Conservation (phyloP, 495 filamentous ascomycete species). For the Talaromyces borbonicus region DNA sequence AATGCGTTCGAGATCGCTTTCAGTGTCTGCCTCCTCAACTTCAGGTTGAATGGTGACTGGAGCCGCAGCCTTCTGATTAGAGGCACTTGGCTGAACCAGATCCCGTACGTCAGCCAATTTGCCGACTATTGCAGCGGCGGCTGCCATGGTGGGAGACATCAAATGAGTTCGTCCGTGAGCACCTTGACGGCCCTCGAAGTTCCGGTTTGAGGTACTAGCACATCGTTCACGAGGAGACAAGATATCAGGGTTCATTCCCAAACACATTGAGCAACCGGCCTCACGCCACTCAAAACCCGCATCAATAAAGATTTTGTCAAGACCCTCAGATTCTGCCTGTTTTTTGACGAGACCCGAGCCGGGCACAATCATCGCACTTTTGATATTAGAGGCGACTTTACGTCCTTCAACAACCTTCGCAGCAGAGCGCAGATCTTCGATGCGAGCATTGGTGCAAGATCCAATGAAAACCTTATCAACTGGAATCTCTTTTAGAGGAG, state of each 20-base stretch:
- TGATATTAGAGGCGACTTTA: slow-evolving; percentile 78
- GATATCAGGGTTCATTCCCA: slow-evolving; percentile 99
- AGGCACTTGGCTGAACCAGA: slow-evolving; percentile 49
- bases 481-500: slow-evolving; percentile 77
- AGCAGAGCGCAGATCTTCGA: slow-evolving; percentile 89
- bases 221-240: slow-evolving; percentile 89
- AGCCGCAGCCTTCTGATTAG: slow-evolving; percentile 48
- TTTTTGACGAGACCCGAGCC: slow-evolving; percentile 92
- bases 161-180: slow-evolving; percentile 88
- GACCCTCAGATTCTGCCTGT: slow-evolving; percentile 83
- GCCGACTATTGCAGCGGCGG: slow-evolving; percentile 78
- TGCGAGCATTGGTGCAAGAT: slow-evolving; percentile 93
- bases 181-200: slow-evolving; percentile 95
- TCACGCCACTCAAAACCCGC: slow-evolving; percentile 98
- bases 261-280: slow-evolving; percentile 96
- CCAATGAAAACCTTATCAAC: slow-evolving; percentile 98
- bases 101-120: slow-evolving; percentile 88
- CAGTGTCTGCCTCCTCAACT: slow-evolving; percentile 61
- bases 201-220: slow-evolving; percentile 91
- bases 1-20: slow-evolving; percentile 68
- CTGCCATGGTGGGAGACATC: slow-evolving; percentile 96
- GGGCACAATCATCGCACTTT: slow-evolving; percentile 90
- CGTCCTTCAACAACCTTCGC: slow-evolving; percentile 76
- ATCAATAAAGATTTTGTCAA: slow-evolving; percentile 84
- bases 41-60: slow-evolving; percentile 49